phyloP scores from a whole-genome alignment of 768 basidiomycete species.

The Leucogyrophana mollusca region DNA sequence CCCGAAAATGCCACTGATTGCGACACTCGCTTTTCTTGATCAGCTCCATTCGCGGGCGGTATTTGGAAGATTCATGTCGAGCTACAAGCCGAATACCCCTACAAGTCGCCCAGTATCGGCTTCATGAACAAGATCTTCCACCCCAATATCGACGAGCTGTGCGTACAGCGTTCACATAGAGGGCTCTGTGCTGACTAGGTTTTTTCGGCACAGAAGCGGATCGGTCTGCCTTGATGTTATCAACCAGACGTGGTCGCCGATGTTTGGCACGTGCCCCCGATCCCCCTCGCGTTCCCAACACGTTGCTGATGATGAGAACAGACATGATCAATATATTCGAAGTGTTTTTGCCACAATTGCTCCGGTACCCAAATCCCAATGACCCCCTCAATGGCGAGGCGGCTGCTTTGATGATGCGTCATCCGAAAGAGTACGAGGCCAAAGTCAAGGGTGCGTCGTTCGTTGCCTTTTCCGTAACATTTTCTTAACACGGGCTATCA shows the following conservation, averaged over 20 bases:
- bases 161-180: slow-evolving; percentile 33
- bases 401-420: slow-evolving; percentile 94
- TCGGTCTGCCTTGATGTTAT: slow-evolving; percentile 99
- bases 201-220: slow-evolving; percentile 64
- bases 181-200: slow-evolving; percentile 7
- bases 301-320: slow-evolving; percentile 27
- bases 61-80: slow-evolving; percentile 99
- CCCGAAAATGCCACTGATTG: slow-evolving; percentile 3
- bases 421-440: slow-evolving; percentile 92
- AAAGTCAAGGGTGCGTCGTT: slow-evolving; percentile 80
- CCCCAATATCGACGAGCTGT: slow-evolving; percentile 99
- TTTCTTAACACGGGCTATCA: no score
- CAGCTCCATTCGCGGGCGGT: slow-evolving; percentile 96
- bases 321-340: slow-evolving; percentile 99
- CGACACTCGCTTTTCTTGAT: not conserved
- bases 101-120: slow-evolving; percentile 97
- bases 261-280: slow-evolving; percentile 77
- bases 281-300: not conserved
- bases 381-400: slow-evolving; percentile 99
- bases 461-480: not conserved
- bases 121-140: slow-evolving; percentile 99
- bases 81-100: slow-evolving; percentile 96
- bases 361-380: slow-evolving; percentile 97
- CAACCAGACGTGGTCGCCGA: slow-evolving; percentile 99
- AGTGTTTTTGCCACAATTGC: slow-evolving; percentile 92